Evolutionary conservation across 768 basidiomycete species (phyloP).

Genomic region (Naematelia aurantialba): DNA sequence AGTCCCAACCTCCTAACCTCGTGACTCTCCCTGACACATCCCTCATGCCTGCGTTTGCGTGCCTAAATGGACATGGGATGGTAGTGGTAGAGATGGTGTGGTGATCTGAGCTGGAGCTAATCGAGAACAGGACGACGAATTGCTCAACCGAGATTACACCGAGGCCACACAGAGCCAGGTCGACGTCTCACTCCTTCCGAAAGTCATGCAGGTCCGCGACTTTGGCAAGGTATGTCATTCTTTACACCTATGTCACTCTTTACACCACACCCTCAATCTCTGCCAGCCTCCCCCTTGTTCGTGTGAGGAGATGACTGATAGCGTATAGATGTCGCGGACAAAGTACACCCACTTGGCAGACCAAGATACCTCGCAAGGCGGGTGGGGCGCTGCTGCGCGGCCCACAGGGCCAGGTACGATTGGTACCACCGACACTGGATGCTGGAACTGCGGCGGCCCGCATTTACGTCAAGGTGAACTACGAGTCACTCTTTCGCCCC

Average conservation of each 20-base stretch:
- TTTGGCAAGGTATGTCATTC: conserved; percentile 55
- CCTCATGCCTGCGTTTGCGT: background rate
- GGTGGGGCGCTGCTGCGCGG: conserved; percentile 40
- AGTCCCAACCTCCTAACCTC: background rate
- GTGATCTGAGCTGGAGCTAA: too few relatives aligned
- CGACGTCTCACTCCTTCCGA: conserved; percentile 81
- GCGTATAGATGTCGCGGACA: conserved; percentile 55
- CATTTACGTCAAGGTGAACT: conserved; percentile 80
- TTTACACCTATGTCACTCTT: background rate
- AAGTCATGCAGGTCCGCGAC: conserved; percentile 95
- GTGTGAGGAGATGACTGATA: background rate
- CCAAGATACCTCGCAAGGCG: conserved; percentile 73
- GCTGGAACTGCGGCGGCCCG: conserved; percentile 89
- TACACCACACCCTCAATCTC: background rate
- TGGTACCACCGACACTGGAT: conserved; percentile 56
- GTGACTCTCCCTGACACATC: background rate
- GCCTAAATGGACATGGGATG: too few relatives aligned
- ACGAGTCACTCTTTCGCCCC: too few relatives aligned
- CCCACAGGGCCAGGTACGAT: conserved; percentile 20
- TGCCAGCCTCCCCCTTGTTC: background rate
- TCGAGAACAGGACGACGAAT: conserved; percentile 69
- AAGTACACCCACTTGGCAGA: conserved; percentile 96
- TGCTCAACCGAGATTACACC: conserved; percentile 78
- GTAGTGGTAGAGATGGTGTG: too few relatives aligned
- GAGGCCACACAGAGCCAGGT: conserved; percentile 83